Conservation (phyloP, 108 stramenopile genomes). For the Fragilaria crotonensis region DNA sequence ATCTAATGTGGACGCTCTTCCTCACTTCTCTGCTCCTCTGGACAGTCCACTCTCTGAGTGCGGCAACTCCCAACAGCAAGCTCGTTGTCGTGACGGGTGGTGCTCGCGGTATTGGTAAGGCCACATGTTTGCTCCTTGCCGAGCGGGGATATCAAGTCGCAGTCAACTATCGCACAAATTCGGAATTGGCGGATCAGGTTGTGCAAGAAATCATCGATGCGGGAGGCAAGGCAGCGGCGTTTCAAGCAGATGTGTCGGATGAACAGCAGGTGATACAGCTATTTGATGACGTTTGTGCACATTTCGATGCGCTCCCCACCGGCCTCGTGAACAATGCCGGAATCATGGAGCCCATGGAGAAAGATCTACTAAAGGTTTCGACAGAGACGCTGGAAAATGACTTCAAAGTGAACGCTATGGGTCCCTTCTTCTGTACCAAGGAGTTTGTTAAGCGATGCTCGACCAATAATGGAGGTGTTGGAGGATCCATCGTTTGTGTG, state of each 20-base stretch:
- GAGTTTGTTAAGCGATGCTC: constrained; percentile 14
- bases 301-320: constrained; percentile 7
- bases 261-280: constrained; percentile 10
- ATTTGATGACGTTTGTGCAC: constrained; percentile 9
- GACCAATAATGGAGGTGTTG: constrained; percentile 11
- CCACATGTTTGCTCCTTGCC: constrained; percentile 17
- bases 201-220: constrained; percentile 7
- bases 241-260: constrained; percentile 21
- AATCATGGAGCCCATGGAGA: constrained; percentile 19
- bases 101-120: constrained; percentile 17
- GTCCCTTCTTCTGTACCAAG: constrained; percentile 18
- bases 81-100: constrained; percentile 19
- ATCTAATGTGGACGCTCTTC: not conserved
- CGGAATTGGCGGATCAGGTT: constrained; percentile 10
- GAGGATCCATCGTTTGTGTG: constrained; percentile 17
- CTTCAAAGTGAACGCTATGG: constrained; percentile 8
- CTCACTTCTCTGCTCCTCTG: not conserved
- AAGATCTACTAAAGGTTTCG: constrained; percentile 12
- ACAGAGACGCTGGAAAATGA: constrained; percentile 7
- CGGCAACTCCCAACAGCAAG: not conserved
- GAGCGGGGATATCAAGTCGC: constrained; percentile 14
- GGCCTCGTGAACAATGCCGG: constrained; percentile 24
- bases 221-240: constrained; percentile 6
- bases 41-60: not conserved
- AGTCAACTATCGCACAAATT: constrained; percentile 11